Conservation (phyloP, 108 stramenopile species). For the Cyclostephanos tholiformis region DNA sequence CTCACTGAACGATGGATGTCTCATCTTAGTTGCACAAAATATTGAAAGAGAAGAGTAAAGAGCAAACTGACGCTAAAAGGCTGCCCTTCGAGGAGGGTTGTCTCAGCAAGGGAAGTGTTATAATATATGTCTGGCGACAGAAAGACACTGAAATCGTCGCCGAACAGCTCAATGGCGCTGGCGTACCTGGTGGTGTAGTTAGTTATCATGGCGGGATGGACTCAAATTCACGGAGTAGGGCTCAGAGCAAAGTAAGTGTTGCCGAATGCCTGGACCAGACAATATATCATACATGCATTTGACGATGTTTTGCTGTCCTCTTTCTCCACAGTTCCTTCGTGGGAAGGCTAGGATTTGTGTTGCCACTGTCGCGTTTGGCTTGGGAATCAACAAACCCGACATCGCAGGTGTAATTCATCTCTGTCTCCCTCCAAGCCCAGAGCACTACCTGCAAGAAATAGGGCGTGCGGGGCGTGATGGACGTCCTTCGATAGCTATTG, state of each 20-base stretch:
- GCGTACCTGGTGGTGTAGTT: conserved; percentile 73
- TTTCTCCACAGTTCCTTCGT: conserved; percentile 64
- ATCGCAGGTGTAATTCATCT: conserved; percentile 87
- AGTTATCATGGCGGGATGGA: conserved; percentile 92
- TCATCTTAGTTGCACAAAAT: conserved; percentile 57
- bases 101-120: conserved; percentile 75
- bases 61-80: conserved; percentile 22
- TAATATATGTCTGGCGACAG: conserved; percentile 93
- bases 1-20: not conserved
- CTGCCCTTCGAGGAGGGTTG: conserved; percentile 57
- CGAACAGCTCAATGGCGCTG: conserved; percentile 65
- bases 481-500: conserved; percentile 71
- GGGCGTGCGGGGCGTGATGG: conserved; percentile 98
- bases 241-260: conserved; percentile 73
- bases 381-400: conserved; percentile 98
- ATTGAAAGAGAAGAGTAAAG: conserved; percentile 45
- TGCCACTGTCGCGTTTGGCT: conserved; percentile 96
- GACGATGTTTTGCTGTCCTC: not conserved
- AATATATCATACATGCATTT: not conserved
- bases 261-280: not conserved
- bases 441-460: conserved; percentile 96
- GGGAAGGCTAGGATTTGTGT: conserved; percentile 91
- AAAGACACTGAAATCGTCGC: conserved; percentile 86
- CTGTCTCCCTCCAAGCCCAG: conserved; percentile 87
- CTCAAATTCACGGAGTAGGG: conserved; percentile 62